Conservation (phyloP, 352 stramenopile genomes). For the Phytopythium helicoides region DNA sequence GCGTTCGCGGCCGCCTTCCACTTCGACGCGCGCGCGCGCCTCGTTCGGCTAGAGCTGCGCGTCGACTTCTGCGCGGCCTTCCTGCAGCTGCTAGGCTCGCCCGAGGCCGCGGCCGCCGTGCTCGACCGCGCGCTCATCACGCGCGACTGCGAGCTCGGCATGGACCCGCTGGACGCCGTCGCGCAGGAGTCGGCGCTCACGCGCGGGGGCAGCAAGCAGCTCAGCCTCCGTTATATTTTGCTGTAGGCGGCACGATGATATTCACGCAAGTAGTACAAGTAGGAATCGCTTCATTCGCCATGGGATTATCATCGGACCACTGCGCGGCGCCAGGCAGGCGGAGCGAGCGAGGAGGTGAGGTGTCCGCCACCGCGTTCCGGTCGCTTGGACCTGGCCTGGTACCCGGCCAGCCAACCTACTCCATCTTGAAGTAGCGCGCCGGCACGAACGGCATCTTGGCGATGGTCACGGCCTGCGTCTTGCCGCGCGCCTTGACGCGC, state of each 20-base stretch:
- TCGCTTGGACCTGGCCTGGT: too few species aligned
- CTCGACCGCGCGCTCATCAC: slow-evolving; percentile 53
- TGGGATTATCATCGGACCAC: too few species aligned
- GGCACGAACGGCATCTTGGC: slow-evolving; percentile 99
- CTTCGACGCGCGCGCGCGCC: slow-evolving; percentile 46
- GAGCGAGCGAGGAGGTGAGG: too few species aligned
- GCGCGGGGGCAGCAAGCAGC: slow-evolving; percentile 47
- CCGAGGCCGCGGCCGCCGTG: slow-evolving; percentile 28
- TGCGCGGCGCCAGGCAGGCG: too few species aligned
- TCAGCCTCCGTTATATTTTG: slow-evolving; percentile 73
- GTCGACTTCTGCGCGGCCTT: slow-evolving; percentile 64
- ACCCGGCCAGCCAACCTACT: too few species aligned
- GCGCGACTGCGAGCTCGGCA: slow-evolving; percentile 47
- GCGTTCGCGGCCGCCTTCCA: slow-evolving; percentile 45
- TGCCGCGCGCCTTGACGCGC: slow-evolving; percentile 94
- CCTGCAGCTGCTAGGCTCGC: slow-evolving; percentile 33
- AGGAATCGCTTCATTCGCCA: too few species aligned
- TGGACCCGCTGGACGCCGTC: slow-evolving; percentile 45
- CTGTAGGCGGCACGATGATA: slow-evolving; percentile 32
- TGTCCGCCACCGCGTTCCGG: too few species aligned
- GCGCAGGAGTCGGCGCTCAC: slow-evolving; percentile 25
- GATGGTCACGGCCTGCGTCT: slow-evolving; percentile 92
- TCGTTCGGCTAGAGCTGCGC: slow-evolving; percentile 52
- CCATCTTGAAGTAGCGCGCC: slow-evolving; percentile 94
- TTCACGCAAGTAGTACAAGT: too few species aligned